phyloP scores from a whole-genome alignment of 1,284 basidiomycete species.

The Rhodotorula sp. region DNA sequence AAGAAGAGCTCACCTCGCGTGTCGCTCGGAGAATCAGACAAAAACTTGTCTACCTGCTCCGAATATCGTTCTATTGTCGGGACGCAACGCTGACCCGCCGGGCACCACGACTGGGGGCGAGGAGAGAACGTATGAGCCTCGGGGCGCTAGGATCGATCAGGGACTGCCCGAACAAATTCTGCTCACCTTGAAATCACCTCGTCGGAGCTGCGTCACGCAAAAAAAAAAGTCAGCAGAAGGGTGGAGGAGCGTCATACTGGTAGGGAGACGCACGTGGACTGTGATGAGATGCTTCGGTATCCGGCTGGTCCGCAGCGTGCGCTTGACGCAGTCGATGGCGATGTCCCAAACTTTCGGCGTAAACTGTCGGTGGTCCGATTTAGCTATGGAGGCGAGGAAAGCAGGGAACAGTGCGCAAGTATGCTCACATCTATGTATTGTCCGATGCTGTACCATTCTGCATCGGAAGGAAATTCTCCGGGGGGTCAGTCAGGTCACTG shows the following conservation, averaged over 20 bases:
- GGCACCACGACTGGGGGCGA: conserved; percentile 21
- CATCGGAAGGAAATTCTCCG: no score
- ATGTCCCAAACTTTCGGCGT: conserved; percentile 30
- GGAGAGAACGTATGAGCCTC: background rate
- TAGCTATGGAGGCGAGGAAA: background rate
- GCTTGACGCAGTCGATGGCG: conserved; percentile 9
- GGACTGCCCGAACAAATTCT: background rate
- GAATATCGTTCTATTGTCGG: conserved; percentile 60
- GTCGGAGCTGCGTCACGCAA: background rate
- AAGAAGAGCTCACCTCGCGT: conserved; percentile 53
- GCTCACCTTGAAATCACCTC: background rate
- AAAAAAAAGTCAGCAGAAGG: background rate
- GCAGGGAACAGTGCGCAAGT: no score
- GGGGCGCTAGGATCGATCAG: no score
- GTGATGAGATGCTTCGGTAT: conserved; percentile 57
- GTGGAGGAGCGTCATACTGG: conserved; percentile 52
- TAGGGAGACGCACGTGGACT: conserved; percentile 63
- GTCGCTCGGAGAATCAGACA: conserved; percentile 54
- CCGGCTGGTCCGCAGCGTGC: conserved; percentile 3
- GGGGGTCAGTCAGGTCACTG: no score
- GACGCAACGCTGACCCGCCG: conserved; percentile 57
- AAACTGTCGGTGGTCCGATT: conserved; percentile 9
- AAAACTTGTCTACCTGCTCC: conserved; percentile 63
- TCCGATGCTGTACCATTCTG: conserved; percentile 34
- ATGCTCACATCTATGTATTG: conserved; percentile 32